A percentile compares a stretch with the other conserved stretches of the same genome.
Evolutionary conservation across 75 land plant genomes (phyloP).

Genomic region (Pinus albicaulis): DNA sequence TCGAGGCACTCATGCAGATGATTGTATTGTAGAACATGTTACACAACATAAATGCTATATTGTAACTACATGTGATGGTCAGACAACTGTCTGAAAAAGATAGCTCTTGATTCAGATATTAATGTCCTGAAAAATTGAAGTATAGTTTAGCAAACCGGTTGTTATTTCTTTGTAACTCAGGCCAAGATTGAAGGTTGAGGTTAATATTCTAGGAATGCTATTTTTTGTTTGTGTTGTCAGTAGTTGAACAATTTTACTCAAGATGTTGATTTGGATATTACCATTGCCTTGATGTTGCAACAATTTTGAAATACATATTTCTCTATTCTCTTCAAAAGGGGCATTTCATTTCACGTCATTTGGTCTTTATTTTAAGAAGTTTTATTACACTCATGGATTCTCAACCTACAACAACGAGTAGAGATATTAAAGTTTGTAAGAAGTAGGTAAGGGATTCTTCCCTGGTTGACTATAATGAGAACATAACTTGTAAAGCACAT

Average conservation of each 20-base stretch:
- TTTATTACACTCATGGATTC: too few species aligned
- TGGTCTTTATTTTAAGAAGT: background rate
- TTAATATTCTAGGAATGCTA: background rate
- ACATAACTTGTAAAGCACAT: too few species aligned
- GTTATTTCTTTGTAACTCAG: background rate
- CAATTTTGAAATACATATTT: background rate
- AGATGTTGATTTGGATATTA: background rate
- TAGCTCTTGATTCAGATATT: background rate
- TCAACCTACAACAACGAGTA: too few species aligned
- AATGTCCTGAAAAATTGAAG: background rate
- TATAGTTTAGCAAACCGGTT: background rate
- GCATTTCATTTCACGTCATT: background rate
- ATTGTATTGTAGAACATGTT: slow-evolving; percentile 88
- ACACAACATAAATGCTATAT: slow-evolving; percentile 98
- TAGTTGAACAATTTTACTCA: background rate
- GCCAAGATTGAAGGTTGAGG: background rate
- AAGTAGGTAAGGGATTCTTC: too few species aligned
- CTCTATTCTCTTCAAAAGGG: background rate
- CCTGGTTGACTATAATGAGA: too few species aligned
- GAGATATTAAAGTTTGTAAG: too few species aligned
- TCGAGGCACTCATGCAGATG: slow-evolving; percentile 99
- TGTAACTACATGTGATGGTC: slow-evolving; percentile 72
- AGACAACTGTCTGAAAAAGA: background rate
- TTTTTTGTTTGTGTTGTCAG: background rate
- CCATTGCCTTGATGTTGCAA: background rate